These are phyloP conservation scores for Podaxis mareebaensis DNA, from an alignment of 768 basidiomycete species.

Conservation along the genomic window DNA sequence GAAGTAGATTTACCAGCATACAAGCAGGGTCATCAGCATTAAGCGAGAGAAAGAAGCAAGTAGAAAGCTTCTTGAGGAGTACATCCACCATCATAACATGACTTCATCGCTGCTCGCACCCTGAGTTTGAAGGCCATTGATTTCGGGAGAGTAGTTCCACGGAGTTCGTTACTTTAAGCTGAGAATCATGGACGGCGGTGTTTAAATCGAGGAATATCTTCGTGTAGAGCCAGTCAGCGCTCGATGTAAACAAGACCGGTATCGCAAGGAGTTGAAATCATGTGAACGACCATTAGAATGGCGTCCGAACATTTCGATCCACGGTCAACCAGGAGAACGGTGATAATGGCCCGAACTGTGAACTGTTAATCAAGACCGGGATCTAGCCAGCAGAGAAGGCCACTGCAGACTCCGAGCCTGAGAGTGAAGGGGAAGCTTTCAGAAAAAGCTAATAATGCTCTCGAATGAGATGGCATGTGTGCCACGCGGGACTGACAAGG, in stretches of 20 bases:
- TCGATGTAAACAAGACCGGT: background rate
- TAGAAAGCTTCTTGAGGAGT: background rate
- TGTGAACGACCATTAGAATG: background rate
- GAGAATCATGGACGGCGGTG: background rate
- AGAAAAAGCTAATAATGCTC: background rate
- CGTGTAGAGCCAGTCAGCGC: background rate
- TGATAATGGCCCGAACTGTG: background rate
- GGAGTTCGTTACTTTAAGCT: background rate
- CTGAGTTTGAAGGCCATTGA: background rate
- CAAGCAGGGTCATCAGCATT: background rate
- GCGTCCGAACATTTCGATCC: background rate
- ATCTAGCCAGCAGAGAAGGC: background rate
- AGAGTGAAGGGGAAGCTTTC: background rate
- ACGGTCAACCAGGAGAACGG: background rate
- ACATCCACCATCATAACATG: background rate
- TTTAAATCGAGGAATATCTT: background rate
- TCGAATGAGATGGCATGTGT: background rate
- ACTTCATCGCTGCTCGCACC: background rate
- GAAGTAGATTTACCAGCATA: background rate
- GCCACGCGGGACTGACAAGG: background rate
- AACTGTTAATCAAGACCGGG: background rate
- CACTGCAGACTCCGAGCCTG: background rate
- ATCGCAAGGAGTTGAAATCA: background rate
- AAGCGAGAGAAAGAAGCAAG: background rate
- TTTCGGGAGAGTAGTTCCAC: background rate